These are phyloP conservation scores for Leishmania arabica DNA, from an alignment of 208 protist species.

Conservation along the genomic window DNA sequence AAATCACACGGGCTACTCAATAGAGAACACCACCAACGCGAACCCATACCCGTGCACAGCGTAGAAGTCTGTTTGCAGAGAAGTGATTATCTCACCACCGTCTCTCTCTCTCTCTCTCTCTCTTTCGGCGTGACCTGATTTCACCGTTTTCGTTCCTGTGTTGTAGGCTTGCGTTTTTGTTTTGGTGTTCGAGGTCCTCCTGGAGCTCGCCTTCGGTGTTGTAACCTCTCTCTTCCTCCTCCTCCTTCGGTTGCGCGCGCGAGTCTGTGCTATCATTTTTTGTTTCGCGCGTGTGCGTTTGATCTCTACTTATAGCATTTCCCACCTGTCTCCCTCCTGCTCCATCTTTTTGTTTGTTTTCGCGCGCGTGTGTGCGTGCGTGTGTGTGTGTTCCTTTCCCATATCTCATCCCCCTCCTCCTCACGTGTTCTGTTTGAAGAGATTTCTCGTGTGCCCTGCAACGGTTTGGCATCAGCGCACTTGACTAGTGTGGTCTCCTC, in stretches of 20 bases:
- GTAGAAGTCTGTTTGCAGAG: not conserved
- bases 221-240: not conserved
- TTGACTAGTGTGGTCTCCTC: not conserved
- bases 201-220: not conserved
- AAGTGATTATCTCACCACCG: not conserved
- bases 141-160: not conserved
- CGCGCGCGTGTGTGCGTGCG: not conserved
- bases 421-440: not conserved
- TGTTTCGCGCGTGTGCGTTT: not conserved
- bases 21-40: not conserved
- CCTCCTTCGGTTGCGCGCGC: conserved; percentile 1
- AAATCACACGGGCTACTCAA: not conserved
- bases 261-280: not conserved
- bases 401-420: not conserved
- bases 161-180: not conserved
- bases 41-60: not conserved
- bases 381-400: not conserved
- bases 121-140: not conserved
- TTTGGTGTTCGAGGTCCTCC: not conserved
- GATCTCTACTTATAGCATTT: not conserved
- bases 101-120: not conserved
- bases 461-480: no score
- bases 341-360: not conserved
- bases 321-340: not conserved
- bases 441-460: no score